Percentiles rank a stretch among this genome's conserved stretches.
phyloP scores from a whole-genome alignment of 352 stramenopile genomes.

The Lagenidium giganteum region DNA sequence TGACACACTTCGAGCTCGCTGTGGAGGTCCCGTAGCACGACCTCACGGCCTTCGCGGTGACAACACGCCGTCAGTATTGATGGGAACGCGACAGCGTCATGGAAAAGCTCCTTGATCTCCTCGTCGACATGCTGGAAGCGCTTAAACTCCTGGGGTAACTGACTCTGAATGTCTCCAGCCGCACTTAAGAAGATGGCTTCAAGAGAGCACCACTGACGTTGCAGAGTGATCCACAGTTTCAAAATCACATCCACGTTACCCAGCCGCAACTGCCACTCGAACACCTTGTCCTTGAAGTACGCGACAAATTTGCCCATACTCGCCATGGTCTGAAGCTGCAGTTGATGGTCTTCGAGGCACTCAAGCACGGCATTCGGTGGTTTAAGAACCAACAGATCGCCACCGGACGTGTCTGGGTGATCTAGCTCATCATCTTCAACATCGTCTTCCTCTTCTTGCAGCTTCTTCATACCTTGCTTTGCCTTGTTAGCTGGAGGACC shows the following conservation, averaged over 20 bases:
- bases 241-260: conserved; percentile 91
- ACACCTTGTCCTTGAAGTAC: conserved; percentile 94
- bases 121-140: conserved; percentile 85
- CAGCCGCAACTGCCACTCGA: conserved; percentile 91
- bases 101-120: conserved; percentile 78
- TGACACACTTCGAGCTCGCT: conserved; percentile 93
- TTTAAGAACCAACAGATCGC: conserved; percentile 87
- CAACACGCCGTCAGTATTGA: conserved; percentile 70
- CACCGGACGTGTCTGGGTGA: conserved; percentile 10
- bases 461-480: not conserved
- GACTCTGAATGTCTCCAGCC: conserved; percentile 88
- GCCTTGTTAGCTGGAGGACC: not conserved
- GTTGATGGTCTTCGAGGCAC: conserved; percentile 92
- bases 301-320: conserved; percentile 95
- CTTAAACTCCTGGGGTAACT: conserved; percentile 90
- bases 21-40: conserved; percentile 76
- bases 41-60: conserved; percentile 74
- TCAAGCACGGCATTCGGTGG: conserved; percentile 91
- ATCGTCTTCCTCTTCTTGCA: conserved; percentile 9
- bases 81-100: conserved; percentile 55
- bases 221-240: conserved; percentile 91
- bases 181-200: conserved; percentile 94
- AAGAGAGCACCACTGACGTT: conserved; percentile 90
- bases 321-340: conserved; percentile 95
- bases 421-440: conserved; percentile 26